Evolutionary conservation across 1,139 yeast species (phyloP).

Genomic region (Pichia sp.): DNA sequence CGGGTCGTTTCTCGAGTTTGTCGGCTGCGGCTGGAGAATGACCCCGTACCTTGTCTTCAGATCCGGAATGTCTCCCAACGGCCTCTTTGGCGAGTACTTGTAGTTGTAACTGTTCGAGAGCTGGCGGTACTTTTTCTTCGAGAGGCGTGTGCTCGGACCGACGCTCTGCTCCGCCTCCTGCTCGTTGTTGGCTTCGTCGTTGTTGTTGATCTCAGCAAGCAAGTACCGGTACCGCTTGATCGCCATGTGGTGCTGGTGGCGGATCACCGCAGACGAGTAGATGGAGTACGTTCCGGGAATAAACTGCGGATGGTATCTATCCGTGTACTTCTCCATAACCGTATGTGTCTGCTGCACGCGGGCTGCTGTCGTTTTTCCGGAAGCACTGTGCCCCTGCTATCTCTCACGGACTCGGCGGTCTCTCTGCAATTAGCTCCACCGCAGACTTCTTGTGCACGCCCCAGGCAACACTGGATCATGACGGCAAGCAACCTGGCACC

Average conservation of each 20-base stretch:
- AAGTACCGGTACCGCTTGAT: conserved; percentile 12
- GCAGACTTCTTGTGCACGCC: no score
- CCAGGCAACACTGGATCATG: no score
- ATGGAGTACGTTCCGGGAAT: conserved; percentile 57
- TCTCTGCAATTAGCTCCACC: neutral
- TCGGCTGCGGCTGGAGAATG: conserved; percentile 69
- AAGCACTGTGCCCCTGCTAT: neutral
- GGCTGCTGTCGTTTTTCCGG: neutral
- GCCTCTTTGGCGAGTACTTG: conserved; percentile 14
- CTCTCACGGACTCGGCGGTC: neutral
- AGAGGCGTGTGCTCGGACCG: conserved; percentile 1
- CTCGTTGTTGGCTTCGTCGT: neutral
- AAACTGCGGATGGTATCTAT: conserved; percentile 45
- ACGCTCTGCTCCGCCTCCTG: neutral
- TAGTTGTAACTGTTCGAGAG: conserved; percentile 20
- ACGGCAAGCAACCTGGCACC: no score
- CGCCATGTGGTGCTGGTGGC: conserved; percentile 20
- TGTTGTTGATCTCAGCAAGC: conserved; percentile 1
- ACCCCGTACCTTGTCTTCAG: conserved; percentile 48
- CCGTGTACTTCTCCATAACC: conserved; percentile 44
- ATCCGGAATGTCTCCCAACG: conserved; percentile 24
- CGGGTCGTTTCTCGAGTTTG: conserved; percentile 72
- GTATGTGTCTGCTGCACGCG: neutral
- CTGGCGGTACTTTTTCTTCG: conserved; percentile 7
- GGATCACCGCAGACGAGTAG: conserved; percentile 28